phyloP scores from a whole-genome alignment of 148 eudicot species.

The Chenopodium suecicum region DNA sequence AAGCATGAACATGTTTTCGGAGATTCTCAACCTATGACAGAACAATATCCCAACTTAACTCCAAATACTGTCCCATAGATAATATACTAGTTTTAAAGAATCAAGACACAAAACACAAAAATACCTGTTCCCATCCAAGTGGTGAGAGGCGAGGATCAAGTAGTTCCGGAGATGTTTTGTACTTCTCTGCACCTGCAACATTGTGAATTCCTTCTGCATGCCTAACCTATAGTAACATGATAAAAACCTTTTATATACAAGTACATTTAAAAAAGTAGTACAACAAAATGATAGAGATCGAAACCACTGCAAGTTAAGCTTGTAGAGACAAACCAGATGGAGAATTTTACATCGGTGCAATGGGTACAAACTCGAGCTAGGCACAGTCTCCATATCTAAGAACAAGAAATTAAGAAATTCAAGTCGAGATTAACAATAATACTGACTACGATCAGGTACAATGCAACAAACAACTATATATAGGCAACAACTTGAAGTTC shows the following conservation, averaged over 20 bases:
- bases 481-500: neutral
- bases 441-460: neutral
- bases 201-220: constrained; percentile 86
- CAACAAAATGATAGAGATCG: neutral
- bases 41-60: neutral
- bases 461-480: neutral
- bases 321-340: constrained; percentile 57
- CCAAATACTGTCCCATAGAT: neutral
- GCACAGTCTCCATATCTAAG: constrained; percentile 11
- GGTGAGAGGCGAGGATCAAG: constrained; percentile 68
- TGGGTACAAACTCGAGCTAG: constrained; percentile 50
- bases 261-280: neutral
- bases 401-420: neutral
- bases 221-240: constrained; percentile 48
- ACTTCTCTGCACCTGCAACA: constrained; percentile 49
- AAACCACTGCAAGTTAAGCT: neutral
- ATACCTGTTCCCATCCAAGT: constrained; percentile 80
- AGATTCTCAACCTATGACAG: constrained; percentile 55
- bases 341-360: constrained; percentile 63
- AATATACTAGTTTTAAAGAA: neutral
- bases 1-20: constrained; percentile 51
- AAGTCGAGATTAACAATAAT: neutral
- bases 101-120: neutral
- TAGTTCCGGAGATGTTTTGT: constrained; percentile 45
- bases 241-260: neutral